Conservation (phyloP, 345 rosid species). For the Kernera saxatilis region DNA sequence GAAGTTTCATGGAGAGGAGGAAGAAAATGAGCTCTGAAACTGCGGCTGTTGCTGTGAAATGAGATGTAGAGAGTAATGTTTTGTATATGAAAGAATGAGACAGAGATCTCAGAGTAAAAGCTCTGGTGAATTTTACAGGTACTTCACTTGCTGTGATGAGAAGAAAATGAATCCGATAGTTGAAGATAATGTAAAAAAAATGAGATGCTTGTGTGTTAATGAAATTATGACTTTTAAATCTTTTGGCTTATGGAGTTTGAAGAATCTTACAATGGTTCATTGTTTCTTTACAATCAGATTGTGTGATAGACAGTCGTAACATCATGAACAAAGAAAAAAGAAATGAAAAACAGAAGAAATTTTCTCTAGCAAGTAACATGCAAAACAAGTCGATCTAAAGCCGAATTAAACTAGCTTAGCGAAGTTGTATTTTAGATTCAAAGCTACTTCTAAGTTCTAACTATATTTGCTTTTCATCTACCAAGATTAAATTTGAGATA, state of each 20-base stretch:
- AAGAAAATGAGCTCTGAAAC: slow-evolving; percentile 56
- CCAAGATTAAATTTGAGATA: background rate
- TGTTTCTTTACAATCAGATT: background rate
- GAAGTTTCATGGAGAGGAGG: slow-evolving; percentile 61
- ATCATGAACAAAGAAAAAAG: background rate
- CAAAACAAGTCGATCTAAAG: background rate
- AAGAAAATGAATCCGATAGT: slow-evolving; percentile 1
- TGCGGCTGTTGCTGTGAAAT: slow-evolving; percentile 34
- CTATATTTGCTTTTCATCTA: background rate
- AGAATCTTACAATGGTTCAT: background rate
- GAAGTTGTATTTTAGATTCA: background rate
- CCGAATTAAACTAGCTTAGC: background rate
- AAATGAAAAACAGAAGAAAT: background rate
- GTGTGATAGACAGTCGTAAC: background rate
- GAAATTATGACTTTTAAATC: background rate
- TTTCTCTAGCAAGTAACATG: background rate
- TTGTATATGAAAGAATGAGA: slow-evolving; percentile 24
- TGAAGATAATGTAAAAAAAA: slow-evolving; percentile 10
- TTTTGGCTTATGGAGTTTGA: background rate
- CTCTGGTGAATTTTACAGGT: slow-evolving; percentile 10
- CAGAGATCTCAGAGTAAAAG: slow-evolving; percentile 17
- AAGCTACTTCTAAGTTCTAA: background rate
- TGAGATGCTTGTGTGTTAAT: slow-evolving; percentile 15
- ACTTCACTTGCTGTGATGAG: slow-evolving; percentile 13
- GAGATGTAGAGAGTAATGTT: slow-evolving; percentile 4